phyloP scores from a whole-genome alignment of 2,329 filamentous ascomycete genomes.

The Aspergillus arachidicola region DNA sequence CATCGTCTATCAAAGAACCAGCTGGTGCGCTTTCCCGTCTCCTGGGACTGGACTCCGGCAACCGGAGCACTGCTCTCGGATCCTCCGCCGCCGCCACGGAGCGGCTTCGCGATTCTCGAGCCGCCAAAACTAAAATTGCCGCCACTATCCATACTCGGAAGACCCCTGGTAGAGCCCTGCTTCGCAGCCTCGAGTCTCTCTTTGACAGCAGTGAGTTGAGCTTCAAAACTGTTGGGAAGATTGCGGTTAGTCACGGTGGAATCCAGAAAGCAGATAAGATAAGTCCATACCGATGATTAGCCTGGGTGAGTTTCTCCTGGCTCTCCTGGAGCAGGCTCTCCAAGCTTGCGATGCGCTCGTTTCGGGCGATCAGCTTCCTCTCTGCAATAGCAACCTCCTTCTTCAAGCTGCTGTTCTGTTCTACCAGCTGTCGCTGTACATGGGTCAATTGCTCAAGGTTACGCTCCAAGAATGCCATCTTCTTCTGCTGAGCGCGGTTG shows the following conservation, averaged over 20 bases:
- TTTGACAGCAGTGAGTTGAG: conserved; percentile 94
- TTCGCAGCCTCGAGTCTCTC: conserved; percentile 96
- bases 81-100: conserved; percentile 54
- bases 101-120: conserved; percentile 65
- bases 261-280: conserved; percentile 9
- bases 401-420: conserved; percentile 96
- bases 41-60: conserved; percentile 66
- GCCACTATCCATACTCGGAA: conserved; percentile 66
- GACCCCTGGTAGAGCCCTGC: conserved; percentile 81
- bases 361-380: conserved; percentile 92
- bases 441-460: conserved; percentile 97
- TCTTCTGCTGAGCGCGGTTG: conserved; percentile 99
- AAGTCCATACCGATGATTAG: conserved; percentile 85
- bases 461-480: conserved; percentile 98
- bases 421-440: conserved; percentile 94
- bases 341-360: conserved; percentile 93
- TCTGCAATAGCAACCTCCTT: conserved; percentile 99
- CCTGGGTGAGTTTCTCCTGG: conserved; percentile 96
- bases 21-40: conserved; percentile 67
- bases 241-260: conserved; percentile 13
- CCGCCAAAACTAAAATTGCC: conserved; percentile 72
- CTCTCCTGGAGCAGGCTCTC: conserved; percentile 92
- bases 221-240: conserved; percentile 74
- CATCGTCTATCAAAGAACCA: conserved; percentile 54
- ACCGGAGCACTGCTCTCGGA: conserved; percentile 39